phyloP scores from a whole-genome alignment of 176 grass and related monocot species.

The Saccharum officinarum region DNA sequence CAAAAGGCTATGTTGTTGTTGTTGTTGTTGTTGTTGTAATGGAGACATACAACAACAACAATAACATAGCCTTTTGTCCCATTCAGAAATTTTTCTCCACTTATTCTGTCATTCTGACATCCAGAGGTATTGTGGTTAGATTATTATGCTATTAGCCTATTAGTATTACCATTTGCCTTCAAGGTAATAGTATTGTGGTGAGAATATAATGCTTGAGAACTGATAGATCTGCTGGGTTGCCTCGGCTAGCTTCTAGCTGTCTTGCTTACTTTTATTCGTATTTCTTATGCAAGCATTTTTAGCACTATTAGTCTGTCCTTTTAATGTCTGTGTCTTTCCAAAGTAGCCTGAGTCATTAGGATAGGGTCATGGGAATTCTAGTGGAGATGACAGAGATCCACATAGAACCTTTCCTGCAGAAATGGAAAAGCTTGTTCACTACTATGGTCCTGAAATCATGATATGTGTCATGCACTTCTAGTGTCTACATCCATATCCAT shows the following conservation, averaged over 20 bases:
- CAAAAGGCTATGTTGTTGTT: too few relatives aligned
- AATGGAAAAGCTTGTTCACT: slow-evolving; percentile 33
- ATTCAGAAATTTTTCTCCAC: not conserved
- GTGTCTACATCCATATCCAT: slow-evolving; percentile 20
- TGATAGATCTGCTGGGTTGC: not conserved
- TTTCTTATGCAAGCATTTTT: not conserved
- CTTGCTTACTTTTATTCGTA: not conserved
- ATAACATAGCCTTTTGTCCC: too few relatives aligned
- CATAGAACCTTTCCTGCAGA: slow-evolving; percentile 21
- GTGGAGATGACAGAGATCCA: slow-evolving; percentile 47
- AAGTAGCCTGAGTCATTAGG: not conserved
- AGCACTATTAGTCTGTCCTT: not conserved
- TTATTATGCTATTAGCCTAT: not conserved
- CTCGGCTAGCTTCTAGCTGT: not conserved
- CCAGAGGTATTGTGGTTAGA: not conserved
- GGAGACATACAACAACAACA: too few relatives aligned
- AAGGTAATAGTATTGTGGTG: not conserved
- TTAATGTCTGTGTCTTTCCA: not conserved
- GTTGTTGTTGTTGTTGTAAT: too few relatives aligned
- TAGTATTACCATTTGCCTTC: not conserved
- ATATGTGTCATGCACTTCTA: slow-evolving; percentile 25
- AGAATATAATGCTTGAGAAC: not conserved
- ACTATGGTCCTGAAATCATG: slow-evolving; percentile 6
- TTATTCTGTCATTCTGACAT: too few relatives aligned
- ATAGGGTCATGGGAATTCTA: slow-evolving; percentile 1